These are phyloP conservation scores for Cercophora samala DNA, from an alignment of 495 filamentous ascomycete genomes.

Conservation along the genomic window DNA sequence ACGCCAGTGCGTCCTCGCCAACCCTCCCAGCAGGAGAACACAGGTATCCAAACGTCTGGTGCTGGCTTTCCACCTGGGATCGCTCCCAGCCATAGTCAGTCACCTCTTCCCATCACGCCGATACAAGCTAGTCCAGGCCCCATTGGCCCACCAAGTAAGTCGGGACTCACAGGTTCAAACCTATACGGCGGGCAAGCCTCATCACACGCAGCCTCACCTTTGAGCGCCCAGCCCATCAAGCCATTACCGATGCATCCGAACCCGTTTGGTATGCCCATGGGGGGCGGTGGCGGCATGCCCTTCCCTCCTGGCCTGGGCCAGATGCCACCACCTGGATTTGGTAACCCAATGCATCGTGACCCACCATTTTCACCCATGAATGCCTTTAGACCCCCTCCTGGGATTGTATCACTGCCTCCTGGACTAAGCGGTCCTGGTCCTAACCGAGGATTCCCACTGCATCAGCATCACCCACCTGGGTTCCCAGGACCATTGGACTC, in stretches of 20 bases:
- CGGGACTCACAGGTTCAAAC: constrained; percentile 17
- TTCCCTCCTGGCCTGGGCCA: constrained; percentile 38
- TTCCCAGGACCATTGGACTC: constrained; percentile 50
- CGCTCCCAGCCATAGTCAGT: constrained; percentile 60
- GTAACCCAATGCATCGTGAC: constrained; percentile 32
- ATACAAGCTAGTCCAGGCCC: constrained; percentile 56
- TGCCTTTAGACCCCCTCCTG: constrained; percentile 35
- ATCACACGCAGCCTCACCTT: constrained; percentile 27
- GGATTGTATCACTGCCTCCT: constrained; percentile 52
- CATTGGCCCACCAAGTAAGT: constrained; percentile 47
- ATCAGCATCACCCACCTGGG: constrained; percentile 48
- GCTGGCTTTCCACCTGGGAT: constrained; percentile 47
- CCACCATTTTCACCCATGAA: constrained; percentile 44
- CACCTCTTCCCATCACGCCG: constrained; percentile 58
- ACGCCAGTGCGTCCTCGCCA: constrained; percentile 75
- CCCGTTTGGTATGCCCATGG: constrained; percentile 36
- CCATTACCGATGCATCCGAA: constrained; percentile 40
- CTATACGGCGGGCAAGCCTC: constrained; percentile 18
- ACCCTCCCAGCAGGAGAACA: constrained; percentile 73
- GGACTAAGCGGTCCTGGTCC: constrained; percentile 60
- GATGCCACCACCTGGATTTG: constrained; percentile 41
- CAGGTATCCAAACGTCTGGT: constrained; percentile 62
- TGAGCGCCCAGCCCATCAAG: constrained; percentile 26
- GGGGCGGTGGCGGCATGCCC: constrained; percentile 23
- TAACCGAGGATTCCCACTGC: constrained; percentile 61